Conservation (phyloP, 805 yeast species). For the Candida suzukii region DNA sequence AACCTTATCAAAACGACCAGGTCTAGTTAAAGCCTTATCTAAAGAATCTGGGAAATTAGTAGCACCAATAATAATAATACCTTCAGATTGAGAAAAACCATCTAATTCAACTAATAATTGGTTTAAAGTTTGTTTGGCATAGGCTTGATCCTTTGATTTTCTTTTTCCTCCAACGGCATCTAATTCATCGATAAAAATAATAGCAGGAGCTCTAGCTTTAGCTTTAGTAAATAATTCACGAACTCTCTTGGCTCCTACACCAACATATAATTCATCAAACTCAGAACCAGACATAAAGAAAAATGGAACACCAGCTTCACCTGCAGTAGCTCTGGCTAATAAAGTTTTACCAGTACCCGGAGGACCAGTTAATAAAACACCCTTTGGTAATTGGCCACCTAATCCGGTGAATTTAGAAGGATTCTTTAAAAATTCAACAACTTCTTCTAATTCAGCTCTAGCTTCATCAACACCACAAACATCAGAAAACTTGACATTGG, state of each 20-base stretch:
- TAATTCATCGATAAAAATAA: slow-evolving; percentile 92
- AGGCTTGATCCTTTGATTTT: slow-evolving; percentile 96
- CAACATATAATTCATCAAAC: slow-evolving; percentile 96
- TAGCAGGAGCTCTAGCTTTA: slow-evolving; percentile 92
- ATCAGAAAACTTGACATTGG: slow-evolving; percentile 83
- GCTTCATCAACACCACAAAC: slow-evolving; percentile 99
- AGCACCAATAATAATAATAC: slow-evolving; percentile 95
- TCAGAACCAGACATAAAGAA: slow-evolving; percentile 98
- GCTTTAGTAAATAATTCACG: slow-evolving; percentile 93
- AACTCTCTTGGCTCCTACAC: slow-evolving; percentile 98
- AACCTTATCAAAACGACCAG: slow-evolving; percentile 95
- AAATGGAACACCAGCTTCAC: slow-evolving; percentile 98
- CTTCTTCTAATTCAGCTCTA: slow-evolving; percentile 92
- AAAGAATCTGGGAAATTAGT: slow-evolving; percentile 96
- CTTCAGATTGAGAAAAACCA: slow-evolving; percentile 88
- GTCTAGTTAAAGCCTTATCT: slow-evolving; percentile 96
- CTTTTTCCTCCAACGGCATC: slow-evolving; percentile 99
- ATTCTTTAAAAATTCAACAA: slow-evolving; percentile 95
- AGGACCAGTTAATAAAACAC: slow-evolving; percentile 94
- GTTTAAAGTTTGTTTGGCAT: slow-evolving; percentile 94
- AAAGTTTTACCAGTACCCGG: slow-evolving; percentile 99
- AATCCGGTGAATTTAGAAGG: slow-evolving; percentile 94
- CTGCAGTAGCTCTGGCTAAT: slow-evolving; percentile 96
- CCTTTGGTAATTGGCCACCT: slow-evolving; percentile 97
- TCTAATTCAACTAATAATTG: slow-evolving; percentile 94